Percentiles rank a stretch among this genome's conserved stretches.
Conservation (phyloP, 2,329 filamentous ascomycete species). For the Didymella pomorum region DNA sequence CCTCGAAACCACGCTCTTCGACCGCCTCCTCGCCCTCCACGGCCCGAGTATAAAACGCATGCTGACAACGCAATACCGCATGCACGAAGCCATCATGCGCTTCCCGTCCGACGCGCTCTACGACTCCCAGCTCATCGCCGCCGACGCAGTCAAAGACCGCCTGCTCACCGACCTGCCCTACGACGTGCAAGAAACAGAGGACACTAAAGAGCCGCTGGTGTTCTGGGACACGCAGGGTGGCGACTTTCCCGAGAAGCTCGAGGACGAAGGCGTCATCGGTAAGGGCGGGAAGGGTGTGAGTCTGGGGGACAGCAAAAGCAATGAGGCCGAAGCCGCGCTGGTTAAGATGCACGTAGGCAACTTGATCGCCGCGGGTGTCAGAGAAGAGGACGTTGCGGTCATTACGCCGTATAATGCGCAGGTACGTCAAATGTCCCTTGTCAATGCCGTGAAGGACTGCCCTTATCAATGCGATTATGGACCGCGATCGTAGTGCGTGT, state of each 20-base stretch:
- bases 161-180: slow-evolving; percentile 82
- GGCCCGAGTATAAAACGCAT: slow-evolving; percentile 87
- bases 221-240: slow-evolving; percentile 98
- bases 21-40: slow-evolving; percentile 82
- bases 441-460: slow-evolving; percentile 9
- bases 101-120: slow-evolving; percentile 93
- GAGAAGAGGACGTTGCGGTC: slow-evolving; percentile 85
- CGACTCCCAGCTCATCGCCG: slow-evolving; percentile 80
- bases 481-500: background rate
- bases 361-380: slow-evolving; percentile 81
- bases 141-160: slow-evolving; percentile 76
- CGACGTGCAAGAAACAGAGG: slow-evolving; percentile 78
- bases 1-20: slow-evolving; percentile 91
- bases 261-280: slow-evolving; percentile 70
- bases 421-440: slow-evolving; percentile 53
- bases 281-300: slow-evolving; percentile 58
- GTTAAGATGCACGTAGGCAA: slow-evolving; percentile 79
- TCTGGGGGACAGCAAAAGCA: slow-evolving; percentile 83
- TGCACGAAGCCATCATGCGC: slow-evolving; percentile 95
- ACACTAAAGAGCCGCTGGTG: slow-evolving; percentile 85
- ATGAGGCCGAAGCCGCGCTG: slow-evolving; percentile 86
- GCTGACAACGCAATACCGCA: slow-evolving; percentile 96
- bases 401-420: slow-evolving; percentile 97
- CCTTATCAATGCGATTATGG: slow-evolving; percentile 8
- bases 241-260: slow-evolving; percentile 83